A percentile compares a stretch with the other conserved stretches of the same genome.
Evolutionary conservation across 495 filamentous ascomycete genomes (phyloP).

Genomic region (Chaetomidium leptoderma): DNA sequence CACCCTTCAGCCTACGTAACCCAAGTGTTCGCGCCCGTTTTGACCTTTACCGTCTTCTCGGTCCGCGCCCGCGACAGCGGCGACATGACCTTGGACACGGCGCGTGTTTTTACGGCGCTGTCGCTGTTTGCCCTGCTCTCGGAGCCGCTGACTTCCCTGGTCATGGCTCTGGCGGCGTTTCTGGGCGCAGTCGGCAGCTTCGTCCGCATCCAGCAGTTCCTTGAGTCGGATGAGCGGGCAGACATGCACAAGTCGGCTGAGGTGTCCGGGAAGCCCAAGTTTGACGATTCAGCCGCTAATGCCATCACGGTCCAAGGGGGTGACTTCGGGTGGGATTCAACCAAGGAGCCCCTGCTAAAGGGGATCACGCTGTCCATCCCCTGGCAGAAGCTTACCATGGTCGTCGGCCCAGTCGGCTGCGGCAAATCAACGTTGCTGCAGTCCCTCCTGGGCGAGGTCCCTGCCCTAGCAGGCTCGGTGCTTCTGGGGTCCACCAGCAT

Average conservation of each 20-base stretch:
- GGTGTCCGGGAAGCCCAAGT: neutral
- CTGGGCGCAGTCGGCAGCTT: slow-evolving; percentile 56
- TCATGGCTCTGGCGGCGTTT: slow-evolving; percentile 54
- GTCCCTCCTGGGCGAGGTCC: slow-evolving; percentile 50
- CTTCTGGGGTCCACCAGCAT: slow-evolving; percentile 20
- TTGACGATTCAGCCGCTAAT: slow-evolving; percentile 13
- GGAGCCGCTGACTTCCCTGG: slow-evolving; percentile 52
- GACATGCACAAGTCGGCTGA: slow-evolving; percentile 16
- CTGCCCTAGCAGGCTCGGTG: slow-evolving; percentile 42
- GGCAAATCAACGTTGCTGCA: slow-evolving; percentile 57
- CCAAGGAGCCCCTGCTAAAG: slow-evolving; percentile 43
- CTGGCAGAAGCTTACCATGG: slow-evolving; percentile 38
- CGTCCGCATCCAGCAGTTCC: slow-evolving; percentile 55
- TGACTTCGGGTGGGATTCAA: slow-evolving; percentile 49
- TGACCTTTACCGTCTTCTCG: slow-evolving; percentile 41
- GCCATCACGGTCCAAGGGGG: slow-evolving; percentile 43
- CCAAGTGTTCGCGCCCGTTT: slow-evolving; percentile 44
- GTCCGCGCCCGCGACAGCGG: slow-evolving; percentile 29
- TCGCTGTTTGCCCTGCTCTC: slow-evolving; percentile 58
- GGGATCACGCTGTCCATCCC: slow-evolving; percentile 40
- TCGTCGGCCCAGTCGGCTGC: slow-evolving; percentile 54
- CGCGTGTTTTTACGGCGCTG: slow-evolving; percentile 55
- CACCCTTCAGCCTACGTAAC: slow-evolving; percentile 54
- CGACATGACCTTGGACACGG: slow-evolving; percentile 43
- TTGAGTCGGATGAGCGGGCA: slow-evolving; percentile 39